Base-by-base conservation (phyloP, 2,329 filamentous ascomycete genomes). In the Aspergillus floridensis region DNA sequence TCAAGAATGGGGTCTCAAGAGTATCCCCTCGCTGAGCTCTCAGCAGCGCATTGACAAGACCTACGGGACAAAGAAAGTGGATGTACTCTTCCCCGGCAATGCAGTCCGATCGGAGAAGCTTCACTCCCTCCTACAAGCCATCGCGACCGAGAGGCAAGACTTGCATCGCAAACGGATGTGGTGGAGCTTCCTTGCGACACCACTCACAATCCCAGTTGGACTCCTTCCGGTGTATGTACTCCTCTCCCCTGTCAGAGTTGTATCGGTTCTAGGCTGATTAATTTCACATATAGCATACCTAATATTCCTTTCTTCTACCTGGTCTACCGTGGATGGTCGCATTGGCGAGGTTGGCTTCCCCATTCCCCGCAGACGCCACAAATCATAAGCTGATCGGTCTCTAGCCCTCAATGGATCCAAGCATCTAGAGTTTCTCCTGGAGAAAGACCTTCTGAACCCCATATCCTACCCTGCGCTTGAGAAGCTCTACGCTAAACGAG, bases 241-340 rank as follows among this genome's bases (percentile, higher is more conserved):
- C 12, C 41, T 22, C 14, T 60, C 55, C 38, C 2, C 31, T 19
- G 10, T 16, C 6, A n/a, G n/a, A 2, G 24, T 4, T 12, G 7
- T 22, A 8, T 16, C 14, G 46, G 31, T 46, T 41, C 35, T 41
- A 51, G 56, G 19, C 57, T 60, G 55, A 68, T 32, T 41, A 11
- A 44, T 66, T 38, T 61, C 59, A 7, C 4, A 55, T 31, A 12
- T 53, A 96, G 91, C 63, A 84, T 97, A 63, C 93, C 93, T 38
- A 97, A 99, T 73, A 81, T 99, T 12, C 95, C 95, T 19, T 98
- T 98, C 81, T 98, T 98, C 81, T 99, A 98, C 75, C 84, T 98
- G 46, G 86, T 86, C 19, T 99, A 96, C 79, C 86, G 95, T 65
- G 80, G 92, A 26, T 98, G 90, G 89, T 96, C 91, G 21, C 92